Base-by-base conservation (phyloP, 768 basidiomycete species). In the Clathrus columnatus region DNA sequence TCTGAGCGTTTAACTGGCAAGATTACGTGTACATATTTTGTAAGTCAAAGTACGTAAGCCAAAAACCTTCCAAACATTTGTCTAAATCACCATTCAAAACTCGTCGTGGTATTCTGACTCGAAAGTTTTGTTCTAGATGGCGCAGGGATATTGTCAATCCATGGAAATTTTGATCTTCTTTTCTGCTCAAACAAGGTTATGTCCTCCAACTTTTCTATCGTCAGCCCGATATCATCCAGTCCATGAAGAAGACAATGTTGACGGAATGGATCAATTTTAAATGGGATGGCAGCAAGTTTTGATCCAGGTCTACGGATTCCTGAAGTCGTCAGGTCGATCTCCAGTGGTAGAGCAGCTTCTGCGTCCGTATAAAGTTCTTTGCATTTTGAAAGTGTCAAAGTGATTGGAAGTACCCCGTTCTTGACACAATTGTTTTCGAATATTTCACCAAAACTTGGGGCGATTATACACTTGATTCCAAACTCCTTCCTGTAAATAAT, bases 181-280 rank as follows among this genome's bases (percentile, higher is more conserved):
- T 78, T 79, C 64, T 77, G 64, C 77, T 99, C 95, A 63, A 96
- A 99, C 43, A 68, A 61, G 57, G 77, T 73, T 60, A 99, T 95
- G n/a, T 76, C 67, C 8, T 72, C 72, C 27, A 75, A 82, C 66
- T 83, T 84, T 68, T 89, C 83, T 74, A 99, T 74, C 45, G 95
- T 99, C 69, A 99, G 74, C 43, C 86, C 92, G 59, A 99, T 95
- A 64, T 97, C 96, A 68, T 99, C 95, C 60, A 98, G 73, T 29
- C 95, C 95, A 64, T 99, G 91, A 71, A 99, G 68, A 67, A 99
- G 72, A 68, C 96, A 94, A 66, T 94, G 89, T 56, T 90, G 75
- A 59, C 94, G 78, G 86, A 98, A 99, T 0, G 85, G 72, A 70
- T 99, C 95, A 48, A 85, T 82, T 32, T 77, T 75, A 73, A 99